These are phyloP conservation scores for Coriaria nepalensis DNA, from an alignment of 306 rosid genomes.

Conservation along the genomic window DNA sequence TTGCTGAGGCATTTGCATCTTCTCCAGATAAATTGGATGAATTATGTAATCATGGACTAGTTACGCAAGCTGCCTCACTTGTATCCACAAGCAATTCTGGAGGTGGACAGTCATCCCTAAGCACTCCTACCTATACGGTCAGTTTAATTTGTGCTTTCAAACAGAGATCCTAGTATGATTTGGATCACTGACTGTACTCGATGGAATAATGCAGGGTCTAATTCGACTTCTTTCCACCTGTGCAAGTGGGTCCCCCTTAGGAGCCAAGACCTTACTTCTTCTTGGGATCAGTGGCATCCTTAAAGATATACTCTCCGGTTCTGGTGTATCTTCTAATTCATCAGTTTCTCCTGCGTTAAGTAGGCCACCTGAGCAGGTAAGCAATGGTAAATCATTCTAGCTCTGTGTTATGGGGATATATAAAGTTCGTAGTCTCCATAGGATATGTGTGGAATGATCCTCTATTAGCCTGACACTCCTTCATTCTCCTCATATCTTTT, in stretches of 20 bases:
- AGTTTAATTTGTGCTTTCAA: conserved; percentile 16
- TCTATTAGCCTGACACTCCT: too few species aligned
- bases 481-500: too few species aligned
- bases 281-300: conserved; percentile 93
- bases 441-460: too few species aligned
- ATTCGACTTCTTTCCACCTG: conserved; percentile 95
- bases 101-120: conserved; percentile 93
- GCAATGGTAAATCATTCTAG: neutral
- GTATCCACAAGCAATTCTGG: conserved; percentile 89
- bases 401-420: too few species aligned
- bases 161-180: conserved; percentile 1
- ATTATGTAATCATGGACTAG: conserved; percentile 84
- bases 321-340: conserved; percentile 59
- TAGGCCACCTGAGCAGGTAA: conserved; percentile 89
- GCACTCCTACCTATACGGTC: conserved; percentile 88
- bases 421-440: too few species aligned
- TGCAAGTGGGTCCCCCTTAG: conserved; percentile 96
- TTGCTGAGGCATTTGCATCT: conserved; percentile 96
- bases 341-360: conserved; percentile 89
- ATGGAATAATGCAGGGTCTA: conserved; percentile 56
- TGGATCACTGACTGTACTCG: conserved; percentile 1
- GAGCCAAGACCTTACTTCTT: conserved; percentile 77
- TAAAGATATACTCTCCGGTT: conserved; percentile 75
- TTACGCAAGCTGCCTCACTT: conserved; percentile 89
- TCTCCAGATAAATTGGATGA: conserved; percentile 89